Evolutionary conservation across 1,284 basidiomycete species (phyloP), one percentile per base, ranked within the genome.

Genomic region (Psilocybe mexicana): DNA sequence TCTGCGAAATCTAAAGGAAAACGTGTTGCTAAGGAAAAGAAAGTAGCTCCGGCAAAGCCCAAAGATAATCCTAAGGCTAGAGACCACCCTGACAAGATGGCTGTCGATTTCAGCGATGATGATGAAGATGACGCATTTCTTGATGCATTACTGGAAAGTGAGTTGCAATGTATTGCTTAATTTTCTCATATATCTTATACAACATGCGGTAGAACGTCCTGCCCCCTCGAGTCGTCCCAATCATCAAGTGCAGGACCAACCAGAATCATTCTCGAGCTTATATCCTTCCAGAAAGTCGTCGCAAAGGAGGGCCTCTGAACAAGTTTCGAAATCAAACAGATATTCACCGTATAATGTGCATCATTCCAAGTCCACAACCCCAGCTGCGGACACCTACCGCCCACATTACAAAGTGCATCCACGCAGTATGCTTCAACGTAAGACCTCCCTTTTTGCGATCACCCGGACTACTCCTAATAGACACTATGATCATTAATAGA

Each of bases 381-480:
- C 58, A 40, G 53, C 49, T 30, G 55, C 50, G 51, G 56, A 59
- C 36, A 46, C 35, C 5, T 55, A 56, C 10, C 52, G 52, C 2
- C 47, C 61, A 23, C 61, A 49, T 14, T 24, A 55, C 45, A 59
- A 53, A 35, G n/a, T 38, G 14, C 55, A 60, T 26, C 70, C 70
- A 6, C 69, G 76, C 57, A 73, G 74, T 4, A 75, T 79, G 68
- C 61, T 80, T 42, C 79, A 88, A 65, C 84, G 87, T 88, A 71
- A 63, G 82, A n/a, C 24, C 24, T 51, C 1, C 6, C 14, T 69
- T 24, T 47, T 38, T 45, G 51, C 60, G 30, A 52, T 54, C 51
- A 30, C 43, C 52, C 40, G 54, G 43, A 45, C 54, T 26, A 43
- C 28, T 56, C 54, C 56, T 56, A 18, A 36, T 28, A 49, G 43